phyloP scores from a whole-genome alignment of 805 yeast genomes.

The Pichia sporocuriosa region DNA sequence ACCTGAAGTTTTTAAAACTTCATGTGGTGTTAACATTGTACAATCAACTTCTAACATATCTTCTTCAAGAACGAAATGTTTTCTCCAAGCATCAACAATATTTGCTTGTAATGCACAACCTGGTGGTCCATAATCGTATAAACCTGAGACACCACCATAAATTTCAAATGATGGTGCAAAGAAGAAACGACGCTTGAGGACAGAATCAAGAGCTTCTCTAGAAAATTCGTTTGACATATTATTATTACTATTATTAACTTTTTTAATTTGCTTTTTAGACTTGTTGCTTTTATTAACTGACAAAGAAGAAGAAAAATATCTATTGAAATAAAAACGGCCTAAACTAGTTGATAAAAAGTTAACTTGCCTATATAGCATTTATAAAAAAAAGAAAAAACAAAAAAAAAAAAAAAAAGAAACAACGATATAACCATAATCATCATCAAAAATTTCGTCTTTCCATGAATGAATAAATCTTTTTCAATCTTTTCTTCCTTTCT shows the following conservation, averaged over 20 bases:
- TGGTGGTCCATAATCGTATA: conserved; percentile 98
- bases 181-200: conserved; percentile 91
- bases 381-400: no score
- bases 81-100: conserved; percentile 92
- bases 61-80: conserved; percentile 94
- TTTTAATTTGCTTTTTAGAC: conserved; percentile 1
- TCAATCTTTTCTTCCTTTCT: no score
- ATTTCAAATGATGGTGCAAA: conserved; percentile 96
- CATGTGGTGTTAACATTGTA: conserved; percentile 96
- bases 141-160: conserved; percentile 97
- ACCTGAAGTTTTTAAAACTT: conserved; percentile 96
- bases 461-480: no score
- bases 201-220: conserved; percentile 85
- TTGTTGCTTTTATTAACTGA: no score
- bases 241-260: conserved; percentile 3
- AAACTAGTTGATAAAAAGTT: no score
- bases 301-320: no score
- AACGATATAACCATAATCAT: no score
- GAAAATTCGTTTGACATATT: conserved; percentile 39
- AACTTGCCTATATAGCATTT: no score
- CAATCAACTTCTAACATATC: conserved; percentile 98
- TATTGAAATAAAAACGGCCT: no score
- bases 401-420: no score
- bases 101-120: conserved; percentile 98
- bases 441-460: no score